phyloP scores from a whole-genome alignment of 805 yeast genomes.

The Starmerella vitae region DNA sequence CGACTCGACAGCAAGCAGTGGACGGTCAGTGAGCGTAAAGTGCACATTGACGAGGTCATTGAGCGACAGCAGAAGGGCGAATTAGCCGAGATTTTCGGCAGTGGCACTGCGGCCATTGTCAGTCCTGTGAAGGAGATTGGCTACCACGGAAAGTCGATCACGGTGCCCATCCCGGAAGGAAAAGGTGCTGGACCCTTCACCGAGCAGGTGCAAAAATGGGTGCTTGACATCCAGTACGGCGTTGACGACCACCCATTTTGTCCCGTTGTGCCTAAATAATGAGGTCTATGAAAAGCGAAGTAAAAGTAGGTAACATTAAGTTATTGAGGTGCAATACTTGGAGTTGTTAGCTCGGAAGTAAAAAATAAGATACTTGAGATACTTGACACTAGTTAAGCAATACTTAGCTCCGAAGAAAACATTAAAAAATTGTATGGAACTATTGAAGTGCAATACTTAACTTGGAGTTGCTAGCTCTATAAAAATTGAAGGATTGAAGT shows the following conservation, averaged over 20 bases:
- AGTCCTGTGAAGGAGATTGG: conserved; percentile 84
- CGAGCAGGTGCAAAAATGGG: conserved; percentile 68
- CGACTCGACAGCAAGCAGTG: conserved; percentile 65
- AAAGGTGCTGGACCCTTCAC: conserved; percentile 55
- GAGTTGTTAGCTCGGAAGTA: too few relatives aligned
- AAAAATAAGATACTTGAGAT: too few relatives aligned
- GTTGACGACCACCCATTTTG: conserved; percentile 43
- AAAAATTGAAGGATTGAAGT: too few relatives aligned
- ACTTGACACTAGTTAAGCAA: too few relatives aligned
- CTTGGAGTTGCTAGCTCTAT: too few relatives aligned
- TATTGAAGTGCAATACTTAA: too few relatives aligned
- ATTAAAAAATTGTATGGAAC: too few relatives aligned
- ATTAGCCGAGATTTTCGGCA: conserved; percentile 86
- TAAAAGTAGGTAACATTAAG: too few relatives aligned
- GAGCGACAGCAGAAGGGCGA: conserved; percentile 69
- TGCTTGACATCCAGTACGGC: conserved; percentile 83
- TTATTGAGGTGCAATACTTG: too few relatives aligned
- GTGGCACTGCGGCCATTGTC: conserved; percentile 97
- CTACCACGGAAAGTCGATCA: conserved; percentile 57
- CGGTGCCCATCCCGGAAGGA: conserved; percentile 69
- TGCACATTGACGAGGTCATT: conserved; percentile 64
- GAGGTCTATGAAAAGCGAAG: not conserved
- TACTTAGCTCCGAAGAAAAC: too few relatives aligned
- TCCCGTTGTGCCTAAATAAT: conserved; percentile 12
- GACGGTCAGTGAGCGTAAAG: conserved; percentile 72